phyloP scores from a whole-genome alignment of 2,329 filamentous ascomycete genomes.

The Aspergillus awamori region DNA sequence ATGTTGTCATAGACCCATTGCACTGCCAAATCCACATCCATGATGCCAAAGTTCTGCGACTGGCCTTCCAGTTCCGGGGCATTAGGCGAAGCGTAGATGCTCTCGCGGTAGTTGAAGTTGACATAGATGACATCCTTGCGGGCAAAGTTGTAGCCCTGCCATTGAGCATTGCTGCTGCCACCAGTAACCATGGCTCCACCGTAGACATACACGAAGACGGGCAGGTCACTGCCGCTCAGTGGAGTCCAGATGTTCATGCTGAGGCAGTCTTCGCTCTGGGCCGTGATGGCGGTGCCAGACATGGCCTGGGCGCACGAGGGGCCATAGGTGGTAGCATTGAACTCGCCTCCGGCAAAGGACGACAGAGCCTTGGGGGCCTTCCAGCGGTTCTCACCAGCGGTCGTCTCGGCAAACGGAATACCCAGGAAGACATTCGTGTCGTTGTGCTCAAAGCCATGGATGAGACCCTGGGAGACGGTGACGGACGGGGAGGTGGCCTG shows the following conservation, averaged over 20 bases:
- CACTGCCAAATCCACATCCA: conserved; percentile 25
- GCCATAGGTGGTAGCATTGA: conserved; percentile 25
- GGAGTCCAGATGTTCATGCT: conserved; percentile 29
- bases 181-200: conserved; percentile 64
- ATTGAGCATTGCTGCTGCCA: conserved; percentile 28
- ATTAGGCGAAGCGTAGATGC: conserved; percentile 26
- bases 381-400: conserved; percentile 27
- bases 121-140: conserved; percentile 29
- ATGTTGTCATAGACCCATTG: conserved; percentile 28
- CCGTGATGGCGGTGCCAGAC: conserved; percentile 24
- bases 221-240: conserved; percentile 13
- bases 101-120: conserved; percentile 29
- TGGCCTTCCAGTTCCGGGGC: conserved; percentile 25
- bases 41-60: conserved; percentile 27
- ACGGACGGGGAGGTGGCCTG: conserved; percentile 15
- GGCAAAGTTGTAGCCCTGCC: conserved; percentile 27
- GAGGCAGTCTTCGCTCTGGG: conserved; percentile 28
- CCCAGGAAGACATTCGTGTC: conserved; percentile 30
- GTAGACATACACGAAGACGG: conserved; percentile 54
- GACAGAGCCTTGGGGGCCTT: conserved; percentile 22
- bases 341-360: conserved; percentile 11
- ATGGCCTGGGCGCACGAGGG: conserved; percentile 27
- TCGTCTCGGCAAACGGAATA: conserved; percentile 27
- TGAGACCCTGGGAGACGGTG: conserved; percentile 22
- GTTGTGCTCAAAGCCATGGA: conserved; percentile 29